Evolutionary conservation across 1,284 basidiomycete genomes (phyloP).

Genomic region (Porphyrellus sp.): DNA sequence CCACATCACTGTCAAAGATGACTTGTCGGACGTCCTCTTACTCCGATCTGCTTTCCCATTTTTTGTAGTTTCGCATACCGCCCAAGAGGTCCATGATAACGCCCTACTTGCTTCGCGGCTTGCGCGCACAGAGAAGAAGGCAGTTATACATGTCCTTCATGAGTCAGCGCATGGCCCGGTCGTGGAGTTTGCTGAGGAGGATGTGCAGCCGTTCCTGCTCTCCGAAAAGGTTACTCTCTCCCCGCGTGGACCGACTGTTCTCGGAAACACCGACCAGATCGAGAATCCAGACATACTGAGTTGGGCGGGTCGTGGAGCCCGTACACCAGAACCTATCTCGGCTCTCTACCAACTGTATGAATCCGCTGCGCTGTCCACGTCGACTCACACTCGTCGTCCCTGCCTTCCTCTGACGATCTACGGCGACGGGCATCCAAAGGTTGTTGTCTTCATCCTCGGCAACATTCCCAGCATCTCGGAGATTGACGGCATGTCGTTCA

Average conservation of each 20-base stretch:
- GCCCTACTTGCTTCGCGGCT: constrained; percentile 69
- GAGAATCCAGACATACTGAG: constrained; percentile 5
- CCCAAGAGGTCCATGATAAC: constrained; percentile 71
- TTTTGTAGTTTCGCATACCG: constrained; percentile 59
- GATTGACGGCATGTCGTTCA: constrained; percentile 60
- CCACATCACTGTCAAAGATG: constrained; percentile 47
- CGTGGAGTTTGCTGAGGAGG: constrained; percentile 56
- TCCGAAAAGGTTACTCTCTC: constrained; percentile 36
- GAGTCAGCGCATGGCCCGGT: constrained; percentile 37
- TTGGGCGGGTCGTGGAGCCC: constrained; percentile 19
- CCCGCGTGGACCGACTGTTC: constrained; percentile 23
- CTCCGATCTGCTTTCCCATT: constrained; percentile 58
- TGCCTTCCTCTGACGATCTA: constrained; percentile 48
- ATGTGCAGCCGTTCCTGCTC: constrained; percentile 57
- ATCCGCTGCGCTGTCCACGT: constrained; percentile 58
- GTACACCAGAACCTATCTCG: constrained; percentile 6
- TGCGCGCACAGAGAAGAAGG: constrained; percentile 54
- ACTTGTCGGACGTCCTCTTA: constrained; percentile 57
- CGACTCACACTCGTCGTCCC: constrained; percentile 59
- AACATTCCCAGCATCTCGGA: constrained; percentile 43
- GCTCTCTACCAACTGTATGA: constrained; percentile 58
- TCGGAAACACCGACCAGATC: constrained; percentile 27
- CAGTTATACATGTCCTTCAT: constrained; percentile 83
- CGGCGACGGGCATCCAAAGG: constrained; percentile 55
- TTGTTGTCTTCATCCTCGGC: constrained; percentile 72